Evolutionary conservation across 805 yeast genomes (phyloP), one percentile per base, ranked within the genome.

Genomic region (Suhomyces prunicola): DNA sequence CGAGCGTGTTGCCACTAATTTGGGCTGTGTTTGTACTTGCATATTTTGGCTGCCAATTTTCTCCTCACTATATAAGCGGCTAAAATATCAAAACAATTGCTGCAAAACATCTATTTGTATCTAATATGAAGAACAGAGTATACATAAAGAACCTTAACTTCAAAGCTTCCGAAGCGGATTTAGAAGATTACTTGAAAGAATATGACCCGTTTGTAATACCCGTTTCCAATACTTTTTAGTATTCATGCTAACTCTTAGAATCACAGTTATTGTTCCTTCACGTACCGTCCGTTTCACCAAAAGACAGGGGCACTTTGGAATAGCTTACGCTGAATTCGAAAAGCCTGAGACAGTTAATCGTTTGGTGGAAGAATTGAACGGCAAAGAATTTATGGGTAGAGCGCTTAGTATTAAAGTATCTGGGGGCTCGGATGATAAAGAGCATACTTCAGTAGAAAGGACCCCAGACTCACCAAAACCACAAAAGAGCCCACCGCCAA

Each of bases 81-180:
- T n/a, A 39, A 39, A 39, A 7, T 17, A 17, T 5, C n/a, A 2
- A 12, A 58, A 56, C 46, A 46, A 56, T 52, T 59, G 57, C 50
- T 56, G 58, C 60, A 52, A 42, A 41, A 40, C 15, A 17, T 26
- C 19, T 46, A 33, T 13, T 22, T 26, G 13, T 36, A 47, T 15
- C 44, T 8, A 26, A 8, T 12, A 36, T 47, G 50, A 36, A 47
- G 35, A 35, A 54, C 46, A 76, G 86, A 48, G 73, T 85, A 31
- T 80, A 79, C 56, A 69, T 86, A 52, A 78, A 80, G 53, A 85
- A 86, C 64, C 72, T 86, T 52, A 76, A 78, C 52, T 81, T 70
- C 64, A 61, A 69, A 13, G 73, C 85, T 10, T 74, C 82, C n/a
- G 86, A 82, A 60, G 74, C 71, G 4, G 86, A 82, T 44, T 70